Evolutionary conservation across 352 stramenopile genomes (phyloP).

Genomic region (Globisporangium acanthophoron): DNA sequence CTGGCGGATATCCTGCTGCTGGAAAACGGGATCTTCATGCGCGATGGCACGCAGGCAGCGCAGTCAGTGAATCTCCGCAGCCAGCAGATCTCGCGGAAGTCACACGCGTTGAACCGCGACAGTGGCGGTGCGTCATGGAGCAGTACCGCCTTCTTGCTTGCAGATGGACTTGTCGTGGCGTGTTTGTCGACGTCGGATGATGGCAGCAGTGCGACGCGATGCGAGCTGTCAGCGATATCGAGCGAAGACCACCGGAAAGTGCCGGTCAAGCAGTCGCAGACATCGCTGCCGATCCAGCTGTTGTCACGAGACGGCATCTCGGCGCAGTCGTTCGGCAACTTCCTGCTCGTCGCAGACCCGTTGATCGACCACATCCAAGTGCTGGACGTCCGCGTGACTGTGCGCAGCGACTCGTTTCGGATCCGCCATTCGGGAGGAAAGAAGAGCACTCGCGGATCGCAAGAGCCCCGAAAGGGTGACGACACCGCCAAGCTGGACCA

Average conservation of each 20-base stretch:
- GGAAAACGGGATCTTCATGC: conserved; percentile 19
- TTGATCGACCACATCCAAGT: conserved; percentile 12
- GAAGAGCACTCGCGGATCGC: background rate
- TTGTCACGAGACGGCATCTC: conserved; percentile 8
- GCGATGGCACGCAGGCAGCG: conserved; percentile 18
- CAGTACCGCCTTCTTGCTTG: conserved; percentile 17
- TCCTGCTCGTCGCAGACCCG: conserved; percentile 25
- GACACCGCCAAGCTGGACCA: conserved; percentile 9
- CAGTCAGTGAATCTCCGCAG: conserved; percentile 42
- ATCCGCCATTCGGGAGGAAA: conserved; percentile 26
- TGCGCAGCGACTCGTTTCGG: conserved; percentile 49
- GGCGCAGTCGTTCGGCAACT: conserved; percentile 21
- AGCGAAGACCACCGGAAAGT: conserved; percentile 32
- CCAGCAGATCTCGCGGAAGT: conserved; percentile 32
- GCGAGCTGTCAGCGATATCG: conserved; percentile 18
- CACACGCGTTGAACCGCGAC: background rate
- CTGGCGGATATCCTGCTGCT: conserved; percentile 9
- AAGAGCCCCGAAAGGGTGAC: conserved; percentile 8
- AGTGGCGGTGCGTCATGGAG: background rate
- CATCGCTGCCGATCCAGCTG: background rate
- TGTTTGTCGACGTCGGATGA: conserved; percentile 8
- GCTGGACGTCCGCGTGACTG: conserved; percentile 23
- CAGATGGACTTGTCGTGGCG: conserved; percentile 29
- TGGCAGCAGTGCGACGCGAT: conserved; percentile 7
- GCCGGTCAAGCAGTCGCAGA: conserved; percentile 16